Conservation (phyloP, 257 asterid species). For the Plantago elongata region DNA sequence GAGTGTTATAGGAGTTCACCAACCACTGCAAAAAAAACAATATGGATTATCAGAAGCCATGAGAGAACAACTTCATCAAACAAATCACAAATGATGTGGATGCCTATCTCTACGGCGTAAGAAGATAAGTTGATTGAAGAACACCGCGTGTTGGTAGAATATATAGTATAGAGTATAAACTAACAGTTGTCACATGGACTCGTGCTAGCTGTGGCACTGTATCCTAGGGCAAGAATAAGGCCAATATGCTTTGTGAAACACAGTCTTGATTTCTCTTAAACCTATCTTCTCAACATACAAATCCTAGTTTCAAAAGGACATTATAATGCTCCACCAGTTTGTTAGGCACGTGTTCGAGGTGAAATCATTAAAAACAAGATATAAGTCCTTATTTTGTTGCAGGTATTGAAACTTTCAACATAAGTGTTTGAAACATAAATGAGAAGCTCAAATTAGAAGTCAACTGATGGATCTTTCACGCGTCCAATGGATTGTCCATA, state of each 20-base stretch:
- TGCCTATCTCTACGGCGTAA: too few species aligned
- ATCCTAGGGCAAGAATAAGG: not conserved
- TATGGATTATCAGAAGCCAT: slow-evolving; percentile 15
- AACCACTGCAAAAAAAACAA: slow-evolving; percentile 70
- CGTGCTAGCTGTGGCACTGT: slow-evolving; percentile 6
- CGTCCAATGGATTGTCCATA: not conserved
- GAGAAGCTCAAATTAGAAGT: too few species aligned
- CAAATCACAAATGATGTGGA: not conserved
- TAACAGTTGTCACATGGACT: slow-evolving; percentile 3
- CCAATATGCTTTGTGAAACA: not conserved
- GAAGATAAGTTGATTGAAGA: too few species aligned
- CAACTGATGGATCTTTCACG: too few species aligned
- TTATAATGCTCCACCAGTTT: not conserved
- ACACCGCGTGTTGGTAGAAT: too few species aligned
- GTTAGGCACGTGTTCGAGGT: slow-evolving; percentile 1
- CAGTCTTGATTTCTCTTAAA: slow-evolving; percentile 6
- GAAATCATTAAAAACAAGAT: not conserved
- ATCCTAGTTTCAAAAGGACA: not conserved
- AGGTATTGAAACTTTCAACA: too few species aligned
- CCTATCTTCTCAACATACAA: slow-evolving; percentile 1
- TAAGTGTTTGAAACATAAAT: too few species aligned
- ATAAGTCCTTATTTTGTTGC: not conserved
- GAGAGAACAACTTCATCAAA: slow-evolving; percentile 9
- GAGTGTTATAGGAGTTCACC: slow-evolving; percentile 75
- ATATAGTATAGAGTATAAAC: not conserved